Evolutionary conservation across 805 yeast species (phyloP).

Genomic region (Maudiozyma saulgeensis): DNA sequence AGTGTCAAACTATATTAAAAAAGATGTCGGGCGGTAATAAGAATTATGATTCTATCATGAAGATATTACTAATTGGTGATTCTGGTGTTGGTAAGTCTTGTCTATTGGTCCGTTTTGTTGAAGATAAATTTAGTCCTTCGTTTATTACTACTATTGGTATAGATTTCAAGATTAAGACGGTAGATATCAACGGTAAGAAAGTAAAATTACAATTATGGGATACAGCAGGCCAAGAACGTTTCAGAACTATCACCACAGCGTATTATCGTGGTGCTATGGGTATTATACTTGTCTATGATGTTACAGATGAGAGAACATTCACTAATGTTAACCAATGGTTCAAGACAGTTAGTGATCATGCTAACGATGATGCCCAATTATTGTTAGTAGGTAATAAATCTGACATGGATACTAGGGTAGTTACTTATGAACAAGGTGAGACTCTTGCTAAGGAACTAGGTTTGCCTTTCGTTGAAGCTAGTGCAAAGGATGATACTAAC

Average conservation of each 20-base stretch:
- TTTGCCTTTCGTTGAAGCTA: constrained; percentile 88
- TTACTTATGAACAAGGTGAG: constrained; percentile 84
- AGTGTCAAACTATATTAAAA: neutral
- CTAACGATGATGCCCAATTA: constrained; percentile 90
- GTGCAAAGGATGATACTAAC: constrained; percentile 87
- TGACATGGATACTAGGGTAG: constrained; percentile 83
- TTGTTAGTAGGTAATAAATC: constrained; percentile 93
- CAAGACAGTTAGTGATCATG: constrained; percentile 91
- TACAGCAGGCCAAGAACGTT: constrained; percentile 95
- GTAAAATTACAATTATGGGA: constrained; percentile 96
- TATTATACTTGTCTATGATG: constrained; percentile 74
- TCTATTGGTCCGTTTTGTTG: constrained; percentile 83
- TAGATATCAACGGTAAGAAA: constrained; percentile 84
- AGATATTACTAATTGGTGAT: constrained; percentile 87
- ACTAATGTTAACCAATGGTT: constrained; percentile 91
- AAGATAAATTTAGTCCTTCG: constrained; percentile 91
- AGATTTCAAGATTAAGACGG: constrained; percentile 94
- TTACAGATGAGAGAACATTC: constrained; percentile 83
- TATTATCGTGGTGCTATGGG: constrained; percentile 89
- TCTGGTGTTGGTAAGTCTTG: constrained; percentile 89
- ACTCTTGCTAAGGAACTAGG: constrained; percentile 77
- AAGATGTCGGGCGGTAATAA: constrained; percentile 27
- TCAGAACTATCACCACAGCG: constrained; percentile 89
- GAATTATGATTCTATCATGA: constrained; percentile 77
- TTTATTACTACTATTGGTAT: constrained; percentile 97